Conservation (phyloP, 169 alveolate genomes). For the Perkinsus marinus region DNA sequence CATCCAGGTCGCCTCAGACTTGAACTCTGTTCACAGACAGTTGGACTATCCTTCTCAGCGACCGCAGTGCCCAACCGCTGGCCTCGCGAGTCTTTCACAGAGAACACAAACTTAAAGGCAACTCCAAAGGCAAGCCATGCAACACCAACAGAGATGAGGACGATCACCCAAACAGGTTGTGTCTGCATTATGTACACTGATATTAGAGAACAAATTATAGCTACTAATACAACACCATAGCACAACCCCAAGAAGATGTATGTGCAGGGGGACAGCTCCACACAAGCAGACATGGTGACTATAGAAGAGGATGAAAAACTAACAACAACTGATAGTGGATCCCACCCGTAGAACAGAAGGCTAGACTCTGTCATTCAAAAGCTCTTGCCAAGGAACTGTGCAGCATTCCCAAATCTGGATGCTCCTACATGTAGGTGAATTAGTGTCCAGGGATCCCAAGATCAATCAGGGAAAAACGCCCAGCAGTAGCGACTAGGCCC, state of each 20-base stretch:
- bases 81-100: background rate
- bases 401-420: no score
- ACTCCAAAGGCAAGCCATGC: background rate
- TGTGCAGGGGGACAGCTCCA: background rate
- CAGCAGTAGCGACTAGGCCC: no score
- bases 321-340: no score
- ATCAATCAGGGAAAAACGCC: no score
- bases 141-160: background rate
- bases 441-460: no score
- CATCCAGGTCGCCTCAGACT: no score
- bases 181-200: background rate
- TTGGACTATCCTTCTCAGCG: background rate
- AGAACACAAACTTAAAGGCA: background rate
- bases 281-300: background rate
- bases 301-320: background rate
- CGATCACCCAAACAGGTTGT: background rate
- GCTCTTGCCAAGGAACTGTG: no score
- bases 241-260: background rate
- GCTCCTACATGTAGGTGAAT: no score
- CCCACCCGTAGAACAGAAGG: no score
- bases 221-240: background rate
- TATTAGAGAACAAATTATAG: background rate
- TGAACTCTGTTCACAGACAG: no score
- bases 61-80: background rate
- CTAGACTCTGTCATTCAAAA: no score